These are phyloP conservation scores for Actinomortierella wolfii DNA, from an alignment of 371 early-diverging fungal species.

Conservation along the genomic window DNA sequence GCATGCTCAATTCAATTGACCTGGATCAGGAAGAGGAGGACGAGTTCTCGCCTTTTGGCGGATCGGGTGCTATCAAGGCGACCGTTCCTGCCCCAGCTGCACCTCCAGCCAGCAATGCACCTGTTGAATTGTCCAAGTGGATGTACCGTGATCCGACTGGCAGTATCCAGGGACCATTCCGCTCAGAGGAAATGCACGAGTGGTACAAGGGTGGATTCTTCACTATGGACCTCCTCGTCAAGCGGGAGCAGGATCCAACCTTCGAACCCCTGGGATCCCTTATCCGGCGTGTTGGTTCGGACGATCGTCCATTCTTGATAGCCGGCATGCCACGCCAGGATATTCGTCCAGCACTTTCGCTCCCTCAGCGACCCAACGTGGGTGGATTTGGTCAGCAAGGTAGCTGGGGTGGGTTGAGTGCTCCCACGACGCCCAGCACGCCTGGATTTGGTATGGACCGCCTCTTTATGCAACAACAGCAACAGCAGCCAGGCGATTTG, in stretches of 20 bases:
- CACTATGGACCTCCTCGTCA: slow-evolving; percentile 67
- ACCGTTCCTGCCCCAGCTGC: not conserved
- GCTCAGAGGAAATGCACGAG: slow-evolving; percentile 83
- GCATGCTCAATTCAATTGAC: not conserved
- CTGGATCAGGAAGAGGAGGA: slow-evolving; percentile 18
- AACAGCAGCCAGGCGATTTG: slow-evolving; percentile 24
- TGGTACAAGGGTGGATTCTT: slow-evolving; percentile 89
- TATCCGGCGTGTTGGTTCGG: slow-evolving; percentile 64
- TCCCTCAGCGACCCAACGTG: slow-evolving; percentile 16
- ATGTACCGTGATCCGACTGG: slow-evolving; percentile 83
- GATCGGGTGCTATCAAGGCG: not conserved
- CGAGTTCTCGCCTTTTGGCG: slow-evolving; percentile 20
- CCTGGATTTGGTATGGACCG: slow-evolving; percentile 41
- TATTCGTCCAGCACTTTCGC: slow-evolving; percentile 16
- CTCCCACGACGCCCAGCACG: slow-evolving; percentile 39
- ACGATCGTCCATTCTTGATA: slow-evolving; percentile 67
- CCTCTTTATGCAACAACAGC: slow-evolving; percentile 31
- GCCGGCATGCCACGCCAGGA: slow-evolving; percentile 36
- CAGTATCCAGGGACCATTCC: slow-evolving; percentile 74
- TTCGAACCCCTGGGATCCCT: slow-evolving; percentile 73
- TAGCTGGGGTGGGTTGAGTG: slow-evolving; percentile 13
- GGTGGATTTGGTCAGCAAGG: slow-evolving; percentile 3
- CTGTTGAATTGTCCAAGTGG: slow-evolving; percentile 66
- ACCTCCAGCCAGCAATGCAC: slow-evolving; percentile 28
- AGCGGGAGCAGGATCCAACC: slow-evolving; percentile 68